Conservation (phyloP, 768 basidiomycete genomes). For the Leccinum fibrillosum region DNA sequence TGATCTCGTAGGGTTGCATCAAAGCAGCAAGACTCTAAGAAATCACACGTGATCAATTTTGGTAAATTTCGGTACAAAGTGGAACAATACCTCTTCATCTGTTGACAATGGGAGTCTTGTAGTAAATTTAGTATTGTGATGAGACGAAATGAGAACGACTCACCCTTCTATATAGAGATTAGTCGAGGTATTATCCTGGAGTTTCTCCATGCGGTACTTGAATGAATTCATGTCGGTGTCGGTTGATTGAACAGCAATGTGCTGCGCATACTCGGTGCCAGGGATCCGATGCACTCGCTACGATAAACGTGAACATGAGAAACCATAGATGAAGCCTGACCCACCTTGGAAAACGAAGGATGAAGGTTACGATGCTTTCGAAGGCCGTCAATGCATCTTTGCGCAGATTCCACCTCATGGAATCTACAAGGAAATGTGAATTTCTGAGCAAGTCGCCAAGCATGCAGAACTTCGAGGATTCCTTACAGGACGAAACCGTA, state of each 20-base stretch:
- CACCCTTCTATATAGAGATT: constrained; percentile 82
- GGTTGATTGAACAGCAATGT: constrained; percentile 19
- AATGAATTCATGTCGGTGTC: constrained; percentile 45
- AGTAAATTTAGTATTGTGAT: neutral
- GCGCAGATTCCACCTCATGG: constrained; percentile 61
- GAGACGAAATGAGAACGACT: constrained; percentile 6
- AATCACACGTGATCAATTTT: neutral
- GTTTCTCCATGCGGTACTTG: constrained; percentile 76
- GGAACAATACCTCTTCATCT: constrained; percentile 51
- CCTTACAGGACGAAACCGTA: constrained; percentile 79
- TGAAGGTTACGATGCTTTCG: constrained; percentile 75
- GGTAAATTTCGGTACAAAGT: neutral
- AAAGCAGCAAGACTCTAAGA: constrained; percentile 58
- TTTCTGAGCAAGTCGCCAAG: neutral
- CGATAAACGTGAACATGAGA: neutral
- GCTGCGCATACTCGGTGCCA: constrained; percentile 60
- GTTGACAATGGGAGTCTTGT: constrained; percentile 64
- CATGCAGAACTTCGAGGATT: constrained; percentile 1
- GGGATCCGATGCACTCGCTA: constrained; percentile 81
- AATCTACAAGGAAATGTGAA: constrained; percentile 46
- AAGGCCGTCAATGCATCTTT: constrained; percentile 69
- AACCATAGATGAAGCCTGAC: constrained; percentile 3
- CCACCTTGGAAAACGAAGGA: constrained; percentile 83
- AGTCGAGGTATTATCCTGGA: constrained; percentile 63
- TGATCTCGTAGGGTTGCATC: constrained; percentile 68